Evolutionary conservation across 1,139 yeast species (phyloP).

Genomic region (Casaregolazyma suthepensis): DNA sequence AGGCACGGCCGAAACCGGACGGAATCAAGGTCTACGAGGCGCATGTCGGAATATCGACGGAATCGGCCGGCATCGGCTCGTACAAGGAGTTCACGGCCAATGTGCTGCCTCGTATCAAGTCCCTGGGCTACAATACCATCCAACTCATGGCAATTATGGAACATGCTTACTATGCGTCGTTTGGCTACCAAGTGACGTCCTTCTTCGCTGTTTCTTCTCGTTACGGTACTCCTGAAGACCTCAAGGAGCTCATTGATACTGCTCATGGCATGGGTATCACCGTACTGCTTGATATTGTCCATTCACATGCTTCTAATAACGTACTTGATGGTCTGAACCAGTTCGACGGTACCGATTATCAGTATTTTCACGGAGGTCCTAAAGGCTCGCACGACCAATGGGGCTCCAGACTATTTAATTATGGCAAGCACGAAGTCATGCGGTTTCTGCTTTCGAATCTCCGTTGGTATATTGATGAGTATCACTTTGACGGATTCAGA

Average conservation of each 20-base stretch:
- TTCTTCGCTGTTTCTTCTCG: constrained; percentile 88
- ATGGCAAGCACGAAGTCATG: constrained; percentile 83
- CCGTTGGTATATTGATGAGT: constrained; percentile 77
- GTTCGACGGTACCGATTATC: constrained; percentile 95
- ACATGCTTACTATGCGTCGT: constrained; percentile 96
- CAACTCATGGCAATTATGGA: constrained; percentile 99
- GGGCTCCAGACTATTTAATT: constrained; percentile 93
- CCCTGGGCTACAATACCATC: constrained; percentile 84
- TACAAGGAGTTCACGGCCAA: constrained; percentile 78
- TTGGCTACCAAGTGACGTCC: constrained; percentile 92
- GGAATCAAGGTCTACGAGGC: constrained; percentile 88
- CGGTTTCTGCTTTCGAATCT: constrained; percentile 83
- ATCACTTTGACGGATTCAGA: constrained; percentile 88
- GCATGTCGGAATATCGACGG: constrained; percentile 90
- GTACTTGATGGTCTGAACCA: constrained; percentile 88
- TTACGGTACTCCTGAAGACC: constrained; percentile 90
- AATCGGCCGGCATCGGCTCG: constrained; percentile 77
- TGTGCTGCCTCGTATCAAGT: constrained; percentile 75
- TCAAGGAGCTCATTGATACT: constrained; percentile 82
- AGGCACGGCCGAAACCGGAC: constrained; percentile 47
- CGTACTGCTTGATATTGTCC: constrained; percentile 87
- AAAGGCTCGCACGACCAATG: constrained; percentile 87
- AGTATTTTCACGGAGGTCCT: constrained; percentile 82
- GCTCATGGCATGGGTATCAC: constrained; percentile 87
- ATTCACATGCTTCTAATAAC: constrained; percentile 92